Base-by-base conservation (phyloP, 495 filamentous ascomycete species). In the Amorphotheca resinae region DNA sequence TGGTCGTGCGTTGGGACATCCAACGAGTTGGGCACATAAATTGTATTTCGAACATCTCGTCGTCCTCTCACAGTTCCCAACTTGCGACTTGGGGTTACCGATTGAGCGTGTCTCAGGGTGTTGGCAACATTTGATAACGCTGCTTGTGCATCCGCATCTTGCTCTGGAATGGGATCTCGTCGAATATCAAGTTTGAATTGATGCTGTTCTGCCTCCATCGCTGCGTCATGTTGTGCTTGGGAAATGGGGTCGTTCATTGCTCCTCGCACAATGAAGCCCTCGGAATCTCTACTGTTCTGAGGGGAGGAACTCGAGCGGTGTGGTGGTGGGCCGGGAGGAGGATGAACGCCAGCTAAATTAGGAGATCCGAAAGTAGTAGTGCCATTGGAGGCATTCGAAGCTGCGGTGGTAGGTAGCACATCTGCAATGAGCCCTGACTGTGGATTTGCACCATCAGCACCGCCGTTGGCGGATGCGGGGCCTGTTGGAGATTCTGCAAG, bases 81-180 rank as follows among this genome's bases (percentile, higher is more conserved):
- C 59, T 80, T 84, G 30, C 82, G 67, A 51, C 71, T 67, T 12
- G 79, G 76, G 33, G 74, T 53, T 52, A 67, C 70, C 70, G 66
- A 60, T 47, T 60, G 59, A 1, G 62, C 63, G 5, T 50, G 51
- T 53, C 80, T 70, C 18, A 99, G 65, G 9, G 85, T 84, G 54
- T 83, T 87, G n/a, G 89, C 87, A 53, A 95, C 86, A 50, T 82
- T 88, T 33, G 87, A 84, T 55, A 95, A 68, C 1, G 93, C 91
- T 33, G 83, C 80, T 60, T 91, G 79, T 2, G 85, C 85, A 58
- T 93, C 86, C 42, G 70, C 77, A 50, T 89, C 84, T 57, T 96
- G 91, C 61, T 98, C 91, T 16, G 79, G 78, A 43, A 99, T 93
- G 1, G 93, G 89, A 45, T 93, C 83, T 49, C 86, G 87, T 48